These are phyloP conservation scores for Rubia peregrina DNA, from an alignment of 305 asterid genomes.

Conservation along the genomic window DNA sequence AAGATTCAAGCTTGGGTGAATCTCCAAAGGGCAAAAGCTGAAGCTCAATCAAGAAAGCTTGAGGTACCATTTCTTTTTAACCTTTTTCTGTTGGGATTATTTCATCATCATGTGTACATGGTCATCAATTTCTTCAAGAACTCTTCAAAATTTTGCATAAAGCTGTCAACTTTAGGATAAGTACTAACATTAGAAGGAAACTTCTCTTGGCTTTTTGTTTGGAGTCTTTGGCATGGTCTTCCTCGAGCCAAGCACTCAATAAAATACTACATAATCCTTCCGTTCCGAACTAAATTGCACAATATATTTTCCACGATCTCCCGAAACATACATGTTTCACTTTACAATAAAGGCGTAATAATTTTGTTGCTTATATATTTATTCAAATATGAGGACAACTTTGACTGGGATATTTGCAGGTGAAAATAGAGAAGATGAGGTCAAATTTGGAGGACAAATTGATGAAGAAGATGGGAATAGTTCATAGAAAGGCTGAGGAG, in stretches of 20 bases:
- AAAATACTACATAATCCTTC: neutral
- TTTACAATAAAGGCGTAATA: no score
- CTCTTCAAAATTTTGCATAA: neutral
- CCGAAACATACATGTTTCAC: no score
- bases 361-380: no score
- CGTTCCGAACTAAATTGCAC: no score
- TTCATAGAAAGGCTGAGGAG: constrained; percentile 85
- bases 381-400: no score
- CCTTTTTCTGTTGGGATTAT: neutral
- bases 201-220: constrained; percentile 22
- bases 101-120: neutral
- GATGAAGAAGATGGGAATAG: constrained; percentile 85
- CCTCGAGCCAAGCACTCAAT: constrained; percentile 50
- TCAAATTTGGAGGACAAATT: constrained; percentile 82
- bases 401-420: constrained; percentile 31
- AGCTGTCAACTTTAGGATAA: neutral
- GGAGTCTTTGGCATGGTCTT: constrained; percentile 15
- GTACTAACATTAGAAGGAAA: neutral
- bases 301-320: no score
- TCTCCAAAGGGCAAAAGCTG: constrained; percentile 87
- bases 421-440: constrained; percentile 87
- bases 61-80: constrained; percentile 39
- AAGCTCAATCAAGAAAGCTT: constrained; percentile 92
- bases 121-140: neutral
- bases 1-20: constrained; percentile 97